Evolutionary conservation across 306 rosid genomes (phyloP), one percentile per base, ranked within the genome.

Genomic region (Mucuna pruriens): DNA sequence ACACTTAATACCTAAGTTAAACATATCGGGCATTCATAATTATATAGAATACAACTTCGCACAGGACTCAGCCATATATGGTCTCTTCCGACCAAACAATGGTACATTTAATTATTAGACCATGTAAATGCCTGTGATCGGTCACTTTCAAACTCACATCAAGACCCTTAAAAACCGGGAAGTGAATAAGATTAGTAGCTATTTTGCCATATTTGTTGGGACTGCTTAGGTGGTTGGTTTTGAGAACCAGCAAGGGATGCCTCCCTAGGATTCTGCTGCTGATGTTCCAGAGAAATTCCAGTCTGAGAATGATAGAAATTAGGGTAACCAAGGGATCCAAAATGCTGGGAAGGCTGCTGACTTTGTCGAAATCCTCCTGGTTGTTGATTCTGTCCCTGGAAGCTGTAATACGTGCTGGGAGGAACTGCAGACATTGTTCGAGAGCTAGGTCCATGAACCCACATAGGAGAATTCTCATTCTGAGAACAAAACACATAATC

Each of bases 151-250:
- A 87, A 84, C 93, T 82, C 87, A 36, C 84, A 79, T 78, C 82
- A 84, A 62, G 91, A 84, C 92, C 92, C 92, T 66, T 87, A 88
- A 85, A 91, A 89, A 82, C 88, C 85, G 79, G 85, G 90, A 85
- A 87, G 81, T 81, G 85, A 80, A 68, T 65, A 51, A n/a, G 84
- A 91, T 90, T 90, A 96, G 92, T 96, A 96, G 90, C 85, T 89
- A 93, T 93, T 92, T 78, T 94, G 99, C 99, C 99, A 96, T 79
- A 96, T 36, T 76, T 93, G 98, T 78, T 92, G 99, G 74, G 98
- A 90, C 89, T 93, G 99, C 91, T 96, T 96, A 0, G 97, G 88
- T 13, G 85, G 90, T 75, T 92, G 99, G 80, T 84, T 90, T 77
- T 95, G 99, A 44, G 98, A 84, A 26, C 96, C 89, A 20, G 85